Base-by-base conservation (phyloP, 2,329 filamentous ascomycete genomes). In the Xenoacremonium recifei region DNA sequence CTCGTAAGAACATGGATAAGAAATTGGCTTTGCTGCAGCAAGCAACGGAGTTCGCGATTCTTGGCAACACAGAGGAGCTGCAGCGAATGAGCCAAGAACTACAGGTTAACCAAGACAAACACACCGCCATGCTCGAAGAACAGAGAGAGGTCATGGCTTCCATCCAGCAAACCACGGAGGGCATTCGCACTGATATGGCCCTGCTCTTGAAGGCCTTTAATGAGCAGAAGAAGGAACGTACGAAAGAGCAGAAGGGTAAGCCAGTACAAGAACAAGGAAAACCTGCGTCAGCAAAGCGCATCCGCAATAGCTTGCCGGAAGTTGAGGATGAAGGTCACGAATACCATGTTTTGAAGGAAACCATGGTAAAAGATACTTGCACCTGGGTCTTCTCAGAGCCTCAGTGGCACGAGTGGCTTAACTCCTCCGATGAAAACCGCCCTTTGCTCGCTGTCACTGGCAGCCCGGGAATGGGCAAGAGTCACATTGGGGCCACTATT, bases 21-120 rank as follows among this genome's bases (percentile, higher is more conserved):
- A 49, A 48, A 2, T 40, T 66, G 1, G 34, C 49, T 0, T 49
- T 51, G n/a, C 54, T 66, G 0, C 58, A 63, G 27, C 52, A 57
- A 9, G 61, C 64, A 0, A 64, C 62, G 0, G 57, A 64, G 29
- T 59, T 63, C 27, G 61, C 62, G 3, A 66, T 63, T 17, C 49
- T 64, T 0, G 59, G 55, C 0, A 62, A 65, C 35, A 65, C 59
- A 0, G 59, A 65, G 32, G 62, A 64, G 15, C 42, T 53, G 4
- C 50, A 56, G 18, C 55, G 47, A 3, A 60, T 63, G 58, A 52
- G 42, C 4, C 29, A 21, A 0, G 55, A 64, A 19, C 50, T 64
- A 2, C 36, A 52, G 4, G 36, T 50, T 6, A 62, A 63, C 36
- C 57, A 63, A 16, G 32, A 43, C 3, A 43, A 44, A 1, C 61